Percentiles rank a stretch among this genome's conserved stretches.
Conservation (phyloP, 345 rosid species). For the Aegle marmelos region DNA sequence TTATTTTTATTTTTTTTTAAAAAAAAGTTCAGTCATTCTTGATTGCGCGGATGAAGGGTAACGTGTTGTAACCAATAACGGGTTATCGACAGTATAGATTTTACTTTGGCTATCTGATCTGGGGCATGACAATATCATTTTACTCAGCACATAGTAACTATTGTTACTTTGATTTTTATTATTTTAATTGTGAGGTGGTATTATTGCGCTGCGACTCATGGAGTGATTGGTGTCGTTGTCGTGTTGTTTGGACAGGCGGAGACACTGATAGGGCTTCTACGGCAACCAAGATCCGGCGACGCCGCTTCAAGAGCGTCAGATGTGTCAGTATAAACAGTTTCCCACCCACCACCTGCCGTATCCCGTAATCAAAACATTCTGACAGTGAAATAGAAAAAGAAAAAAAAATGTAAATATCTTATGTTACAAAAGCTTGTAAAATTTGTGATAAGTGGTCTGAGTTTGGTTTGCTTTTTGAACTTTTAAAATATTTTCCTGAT, state of each 20-base stretch:
- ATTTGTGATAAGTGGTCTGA: background rate
- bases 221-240: conserved; percentile 22
- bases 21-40: background rate
- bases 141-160: background rate
- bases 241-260: conserved; percentile 64
- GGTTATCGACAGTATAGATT: background rate
- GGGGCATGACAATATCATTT: background rate
- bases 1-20: background rate
- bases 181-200: background rate
- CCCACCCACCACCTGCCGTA: conserved; percentile 13
- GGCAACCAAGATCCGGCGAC: conserved; percentile 88
- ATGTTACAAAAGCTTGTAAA: conserved; percentile 7
- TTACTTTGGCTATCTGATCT: background rate
- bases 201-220: conserved; percentile 15
- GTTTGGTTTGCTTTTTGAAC: conserved; percentile 16
- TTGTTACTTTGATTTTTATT: background rate
- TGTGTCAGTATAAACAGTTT: conserved; percentile 28
- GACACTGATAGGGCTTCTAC: conserved; percentile 65
- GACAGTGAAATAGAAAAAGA: background rate
- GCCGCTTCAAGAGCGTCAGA: conserved; percentile 50
- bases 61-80: background rate
- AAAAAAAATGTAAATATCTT: conserved; percentile 14
- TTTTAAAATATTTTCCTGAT: background rate
- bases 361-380: background rate
- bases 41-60: background rate